These are phyloP conservation scores for Xylariomycetidae sp. DNA, from an alignment of 2,329 filamentous ascomycete species.

Conservation along the genomic window DNA sequence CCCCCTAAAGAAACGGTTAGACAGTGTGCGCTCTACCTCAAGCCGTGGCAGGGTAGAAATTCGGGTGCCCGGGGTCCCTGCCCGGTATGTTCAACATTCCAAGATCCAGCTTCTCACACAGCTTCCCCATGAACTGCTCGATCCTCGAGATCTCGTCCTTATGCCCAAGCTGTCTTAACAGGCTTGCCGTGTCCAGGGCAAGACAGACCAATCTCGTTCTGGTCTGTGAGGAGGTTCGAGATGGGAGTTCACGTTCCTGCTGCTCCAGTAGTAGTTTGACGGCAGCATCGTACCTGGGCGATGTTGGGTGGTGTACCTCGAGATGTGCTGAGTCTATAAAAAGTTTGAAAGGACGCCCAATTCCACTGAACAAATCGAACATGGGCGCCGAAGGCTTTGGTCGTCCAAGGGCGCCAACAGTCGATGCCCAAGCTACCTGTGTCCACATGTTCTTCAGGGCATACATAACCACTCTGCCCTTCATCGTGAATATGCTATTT, in stretches of 20 bases:
- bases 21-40: too few relatives aligned
- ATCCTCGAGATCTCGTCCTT: constrained; percentile 20
- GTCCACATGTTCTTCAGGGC: constrained; percentile 41
- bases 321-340: constrained; percentile 49
- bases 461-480: constrained; percentile 29
- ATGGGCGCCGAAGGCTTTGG: constrained; percentile 40
- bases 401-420: constrained; percentile 43
- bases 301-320: constrained; percentile 49
- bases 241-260: too few relatives aligned
- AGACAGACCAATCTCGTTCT: constrained; percentile 14
- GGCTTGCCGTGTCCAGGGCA: constrained; percentile 19
- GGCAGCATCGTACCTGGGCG: constrained; percentile 43
- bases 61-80: too few relatives aligned
- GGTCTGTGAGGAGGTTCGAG: constrained; percentile 3
- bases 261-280: constrained; percentile 36
- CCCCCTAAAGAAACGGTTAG: too few relatives aligned
- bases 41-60: too few relatives aligned
- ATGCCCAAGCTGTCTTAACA: constrained; percentile 19
- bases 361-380: constrained; percentile 49
- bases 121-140: constrained; percentile 14
- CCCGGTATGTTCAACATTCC: constrained; percentile 11
- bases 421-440: constrained; percentile 46
- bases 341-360: constrained; percentile 37
- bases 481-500: constrained; percentile 35
- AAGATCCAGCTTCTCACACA: constrained; percentile 15